phyloP scores from a whole-genome alignment of 129 eudicot species.

The Flaveria trinervia region DNA sequence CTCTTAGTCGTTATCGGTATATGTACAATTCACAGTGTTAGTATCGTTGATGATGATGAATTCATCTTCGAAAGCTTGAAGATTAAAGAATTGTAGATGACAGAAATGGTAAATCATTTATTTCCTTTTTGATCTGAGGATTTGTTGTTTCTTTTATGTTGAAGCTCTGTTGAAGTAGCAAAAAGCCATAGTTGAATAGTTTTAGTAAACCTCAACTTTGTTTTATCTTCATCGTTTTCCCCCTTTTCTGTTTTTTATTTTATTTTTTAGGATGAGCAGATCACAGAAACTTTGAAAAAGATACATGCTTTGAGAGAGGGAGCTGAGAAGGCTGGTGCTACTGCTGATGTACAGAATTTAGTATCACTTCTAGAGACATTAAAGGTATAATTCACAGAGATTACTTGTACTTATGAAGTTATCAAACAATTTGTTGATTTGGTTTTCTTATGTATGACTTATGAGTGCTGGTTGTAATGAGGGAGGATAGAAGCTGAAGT shows the following conservation, averaged over 20 bases:
- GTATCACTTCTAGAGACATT: constrained; percentile 41
- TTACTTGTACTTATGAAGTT: neutral
- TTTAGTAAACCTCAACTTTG: neutral
- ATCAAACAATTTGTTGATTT: neutral
- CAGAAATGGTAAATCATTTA: constrained; percentile 29
- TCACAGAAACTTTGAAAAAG: constrained; percentile 36
- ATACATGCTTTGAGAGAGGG: constrained; percentile 34
- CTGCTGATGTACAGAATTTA: constrained; percentile 37
- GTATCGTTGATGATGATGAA: neutral
- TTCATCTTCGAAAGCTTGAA: constrained; percentile 14
- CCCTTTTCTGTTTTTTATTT: neutral
- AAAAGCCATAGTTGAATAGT: constrained; percentile 4
- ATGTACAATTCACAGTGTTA: neutral
- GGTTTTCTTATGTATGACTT: neutral
- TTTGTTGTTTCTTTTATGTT: neutral
- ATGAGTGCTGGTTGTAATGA: neutral
- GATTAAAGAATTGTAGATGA: constrained; percentile 18
- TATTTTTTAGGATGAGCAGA: constrained; percentile 35
- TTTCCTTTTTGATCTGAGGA: constrained; percentile 18
- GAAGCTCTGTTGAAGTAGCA: constrained; percentile 6
- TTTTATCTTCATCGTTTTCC: no score
- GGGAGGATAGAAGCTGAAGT: neutral
- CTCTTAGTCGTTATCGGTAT: neutral
- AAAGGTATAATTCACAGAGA: constrained; percentile 39
- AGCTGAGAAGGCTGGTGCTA: constrained; percentile 33